Evolutionary conservation across 176 grass and related monocot genomes (phyloP).

Genomic region (sorghum (Sorghum bicolor)): DNA sequence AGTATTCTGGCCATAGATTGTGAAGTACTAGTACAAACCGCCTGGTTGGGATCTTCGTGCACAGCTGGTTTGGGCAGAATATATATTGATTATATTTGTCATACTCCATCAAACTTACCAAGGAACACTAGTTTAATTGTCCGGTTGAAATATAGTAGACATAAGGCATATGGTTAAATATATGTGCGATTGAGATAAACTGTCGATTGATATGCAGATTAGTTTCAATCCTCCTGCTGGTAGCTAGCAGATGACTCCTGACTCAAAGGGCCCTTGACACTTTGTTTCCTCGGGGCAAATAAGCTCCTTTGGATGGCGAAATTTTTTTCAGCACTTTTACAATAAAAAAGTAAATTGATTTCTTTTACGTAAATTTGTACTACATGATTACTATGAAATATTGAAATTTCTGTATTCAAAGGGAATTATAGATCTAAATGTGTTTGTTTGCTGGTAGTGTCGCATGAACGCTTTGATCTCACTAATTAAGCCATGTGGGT

Average conservation of each 20-base stretch:
- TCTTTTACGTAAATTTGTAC: not conserved
- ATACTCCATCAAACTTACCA: not conserved
- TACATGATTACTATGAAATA: not conserved
- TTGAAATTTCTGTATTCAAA: too few species aligned
- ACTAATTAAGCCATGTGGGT: not conserved
- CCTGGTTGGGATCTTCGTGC: not conserved
- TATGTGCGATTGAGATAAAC: not conserved
- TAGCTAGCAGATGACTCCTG: not conserved
- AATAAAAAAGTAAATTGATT: too few species aligned
- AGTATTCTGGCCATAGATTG: not conserved
- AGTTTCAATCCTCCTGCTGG: not conserved
- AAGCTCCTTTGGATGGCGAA: too few species aligned
- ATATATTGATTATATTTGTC: slow-evolving; percentile 2
- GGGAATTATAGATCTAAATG: too few species aligned
- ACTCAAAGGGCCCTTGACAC: not conserved
- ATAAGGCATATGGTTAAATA: not conserved
- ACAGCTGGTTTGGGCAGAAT: not conserved
- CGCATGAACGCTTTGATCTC: not conserved
- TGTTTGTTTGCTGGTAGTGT: not conserved
- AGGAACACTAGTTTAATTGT: not conserved
- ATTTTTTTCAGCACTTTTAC: too few species aligned
- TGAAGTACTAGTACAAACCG: not conserved
- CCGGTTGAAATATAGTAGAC: not conserved
- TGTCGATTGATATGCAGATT: not conserved
- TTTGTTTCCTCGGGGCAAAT: slow-evolving; percentile 27